Percentiles rank a stretch among this genome's conserved stretches.
Conservation (phyloP, 139 green algal species). For the Edaphochlamys debaryana region DNA sequence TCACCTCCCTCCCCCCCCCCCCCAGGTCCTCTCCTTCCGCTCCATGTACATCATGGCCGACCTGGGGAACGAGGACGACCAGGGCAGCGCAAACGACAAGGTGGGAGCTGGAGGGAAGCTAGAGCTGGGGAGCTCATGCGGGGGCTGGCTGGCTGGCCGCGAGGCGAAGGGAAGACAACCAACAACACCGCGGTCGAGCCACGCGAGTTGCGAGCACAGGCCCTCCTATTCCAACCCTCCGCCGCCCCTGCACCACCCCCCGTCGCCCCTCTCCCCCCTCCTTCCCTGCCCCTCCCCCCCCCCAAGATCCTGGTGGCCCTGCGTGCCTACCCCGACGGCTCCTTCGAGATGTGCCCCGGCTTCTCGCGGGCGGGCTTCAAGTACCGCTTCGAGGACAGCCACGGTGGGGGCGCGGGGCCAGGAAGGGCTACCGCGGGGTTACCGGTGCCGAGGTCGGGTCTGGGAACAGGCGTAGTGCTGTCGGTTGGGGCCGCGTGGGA, state of each 20-base stretch:
- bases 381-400: constrained; percentile 70
- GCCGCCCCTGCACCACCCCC: background rate
- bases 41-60: constrained; percentile 76
- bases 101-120: background rate
- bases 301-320: constrained; percentile 59
- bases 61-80: constrained; percentile 50
- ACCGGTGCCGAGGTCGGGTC: too few relatives aligned
- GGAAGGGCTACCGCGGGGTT: too few relatives aligned
- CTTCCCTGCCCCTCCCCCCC: background rate
- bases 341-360: constrained; percentile 73
- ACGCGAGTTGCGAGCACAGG: too few relatives aligned
- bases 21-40: constrained; percentile 68
- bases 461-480: too few relatives aligned
- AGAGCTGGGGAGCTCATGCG: too few relatives aligned
- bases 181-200: too few relatives aligned
- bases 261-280: background rate
- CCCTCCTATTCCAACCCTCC: background rate
- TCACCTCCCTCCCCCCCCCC: background rate
- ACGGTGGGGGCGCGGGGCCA: too few relatives aligned
- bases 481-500: too few relatives aligned
- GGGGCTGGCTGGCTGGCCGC: too few relatives aligned
- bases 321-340: constrained; percentile 63
- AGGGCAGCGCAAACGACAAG: constrained; percentile 34
- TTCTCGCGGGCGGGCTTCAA: constrained; percentile 53
- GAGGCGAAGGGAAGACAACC: too few relatives aligned